Base-by-base conservation (phyloP, 306 rosid species). In the Macrotyloma uniflorum region DNA sequence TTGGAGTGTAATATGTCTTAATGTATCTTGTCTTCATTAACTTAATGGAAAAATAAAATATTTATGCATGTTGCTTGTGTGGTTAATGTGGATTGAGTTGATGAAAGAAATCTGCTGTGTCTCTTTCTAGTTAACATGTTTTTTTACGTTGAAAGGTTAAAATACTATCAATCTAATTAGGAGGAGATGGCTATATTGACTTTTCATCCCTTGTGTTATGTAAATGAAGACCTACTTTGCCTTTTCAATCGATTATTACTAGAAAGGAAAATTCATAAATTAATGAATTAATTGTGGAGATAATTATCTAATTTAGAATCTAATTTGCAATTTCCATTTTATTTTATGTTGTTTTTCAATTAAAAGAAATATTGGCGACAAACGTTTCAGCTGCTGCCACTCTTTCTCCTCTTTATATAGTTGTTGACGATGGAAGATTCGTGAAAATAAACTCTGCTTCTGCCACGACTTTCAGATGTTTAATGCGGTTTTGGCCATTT, bases 1-100 rank as follows among this genome's bases (percentile, higher is more conserved):
- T 50, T 54, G 43, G 32, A 24, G 33, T 66, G 10, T 38, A 14
- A 38, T 36, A 24, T 77, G 12, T 54, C 24, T 10, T 53, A 24
- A 24, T 51, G 15, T 77, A 7, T 38, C 24, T 67, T 77, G 67
- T 26, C 65, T 64, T 35, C 23, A 24, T 76, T 65, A 36, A 66
- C 23, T 67, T 65, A n/a, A 11, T 76, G 53, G 33, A 13, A 30
- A 9, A 23, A 0, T 2, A 26, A n/a, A 30, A n/a, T n/a, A 1
- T 42, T 14, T 32, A 8, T 49, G 16, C 13, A 5, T 24, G 45
- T 54, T 50, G 8, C 33, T 14, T 63, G 23, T 23, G 36, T 32
- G 53, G 54, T 9, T 33, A n/a, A 42, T 67, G 3, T 42, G 36
- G 18, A 14, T 28, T 24, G 42, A 45, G 82, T 20, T 20, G 15